Conservation (phyloP, 2,329 filamentous ascomycete genomes). For the Fusarium buxicola region DNA sequence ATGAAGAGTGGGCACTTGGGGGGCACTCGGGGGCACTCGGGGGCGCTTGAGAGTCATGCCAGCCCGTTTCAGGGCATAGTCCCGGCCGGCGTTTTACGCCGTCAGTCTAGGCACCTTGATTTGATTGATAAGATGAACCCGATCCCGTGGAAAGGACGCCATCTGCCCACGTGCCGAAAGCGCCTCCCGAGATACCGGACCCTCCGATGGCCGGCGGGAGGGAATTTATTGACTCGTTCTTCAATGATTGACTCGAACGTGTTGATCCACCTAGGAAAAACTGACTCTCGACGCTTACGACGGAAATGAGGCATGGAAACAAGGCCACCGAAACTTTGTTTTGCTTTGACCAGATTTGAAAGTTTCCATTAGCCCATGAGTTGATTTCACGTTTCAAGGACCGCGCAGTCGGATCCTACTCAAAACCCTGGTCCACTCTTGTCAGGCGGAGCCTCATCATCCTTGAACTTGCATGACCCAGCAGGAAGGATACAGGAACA, state of each 20-base stretch:
- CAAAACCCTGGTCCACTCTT: too few species aligned
- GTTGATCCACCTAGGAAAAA: too few species aligned
- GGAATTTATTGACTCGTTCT: not conserved
- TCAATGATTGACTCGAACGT: too few species aligned
- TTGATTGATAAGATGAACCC: constrained; percentile 41
- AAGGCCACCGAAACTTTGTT: too few species aligned
- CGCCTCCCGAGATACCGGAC: not conserved
- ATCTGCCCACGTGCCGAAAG: not conserved
- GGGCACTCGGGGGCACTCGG: too few species aligned
- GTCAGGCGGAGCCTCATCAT: too few species aligned
- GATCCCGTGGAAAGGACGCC: not conserved
- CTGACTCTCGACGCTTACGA: too few species aligned
- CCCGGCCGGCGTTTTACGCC: not conserved
- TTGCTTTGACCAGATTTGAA: constrained; percentile 2
- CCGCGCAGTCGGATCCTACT: not conserved
- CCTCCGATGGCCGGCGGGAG: not conserved
- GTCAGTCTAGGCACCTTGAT: constrained; percentile 4
- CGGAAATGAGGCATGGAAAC: too few species aligned
- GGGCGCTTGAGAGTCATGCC: too few species aligned
- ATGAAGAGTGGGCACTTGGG: constrained; percentile 30
- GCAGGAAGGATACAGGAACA: too few species aligned
- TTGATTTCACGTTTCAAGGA: constrained; percentile 8
- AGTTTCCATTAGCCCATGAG: not conserved
- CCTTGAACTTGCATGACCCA: too few species aligned
- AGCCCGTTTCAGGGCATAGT: not conserved